Evolutionary conservation across 768 basidiomycete genomes (phyloP), one percentile per base, ranked within the genome.

Genomic region (Suillus subluteus): DNA sequence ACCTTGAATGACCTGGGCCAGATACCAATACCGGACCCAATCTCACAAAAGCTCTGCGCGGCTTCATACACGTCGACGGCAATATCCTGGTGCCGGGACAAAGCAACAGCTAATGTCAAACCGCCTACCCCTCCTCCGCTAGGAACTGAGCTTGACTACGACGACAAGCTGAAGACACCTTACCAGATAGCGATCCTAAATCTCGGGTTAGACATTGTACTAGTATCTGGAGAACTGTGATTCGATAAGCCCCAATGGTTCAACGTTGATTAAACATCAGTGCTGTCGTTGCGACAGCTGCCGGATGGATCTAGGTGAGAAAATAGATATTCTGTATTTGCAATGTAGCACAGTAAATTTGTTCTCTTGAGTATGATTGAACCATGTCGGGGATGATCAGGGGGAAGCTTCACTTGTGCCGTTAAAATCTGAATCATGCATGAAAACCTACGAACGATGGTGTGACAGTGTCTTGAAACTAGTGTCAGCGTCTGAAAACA

Each of bases 1-100:
- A 78, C 79, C 78, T 70, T 66, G 70, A 78, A 62, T 50, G 23
- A 70, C 16, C 82, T 75, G 21, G 76, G 78, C 81, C 80, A 83
- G 40, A 79, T 70, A 5, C 85, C 86, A 64, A 89, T 81, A n/a
- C 88, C 88, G 16, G 87, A 87, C 26, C 88, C 88, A 30, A 88
- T 59, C 73, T 88, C 88, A 30, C 81, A 75, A 55, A 88, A 81
- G 62, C 81, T 74, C 46, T 72, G 70, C 23, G 86, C 82, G 15
- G 79, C 81, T 77, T 90, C 88, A 67, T 83, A 89, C 30, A 89
- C 74, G 61, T 84, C 82, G 41, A 88, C 79, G 35, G 87, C 82
- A 37, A 89, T 86, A 66, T 87, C 82, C 4, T 81, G 81, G 70
- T 82, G 84, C 37, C 73, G 72, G 18, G 74, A 72, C 40, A 83